phyloP scores from a whole-genome alignment of 108 stramenopile species.

The Nitzschia inconspicua region DNA sequence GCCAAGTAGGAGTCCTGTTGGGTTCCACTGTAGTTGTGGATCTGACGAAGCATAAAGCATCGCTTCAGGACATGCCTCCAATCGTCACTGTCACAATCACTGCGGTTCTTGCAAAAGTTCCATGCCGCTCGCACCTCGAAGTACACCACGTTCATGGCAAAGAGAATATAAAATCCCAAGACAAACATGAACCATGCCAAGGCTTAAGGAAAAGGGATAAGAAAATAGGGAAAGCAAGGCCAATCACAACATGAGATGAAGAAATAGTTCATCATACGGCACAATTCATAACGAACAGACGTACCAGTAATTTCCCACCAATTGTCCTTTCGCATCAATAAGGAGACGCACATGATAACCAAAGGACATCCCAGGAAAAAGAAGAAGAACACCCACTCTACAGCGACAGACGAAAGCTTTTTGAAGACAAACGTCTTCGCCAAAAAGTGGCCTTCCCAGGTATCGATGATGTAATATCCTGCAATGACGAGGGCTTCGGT shows the following conservation, averaged over 20 bases:
- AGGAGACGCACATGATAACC: slow-evolving; percentile 21
- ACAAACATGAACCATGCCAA: slow-evolving; percentile 43
- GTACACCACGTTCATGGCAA: slow-evolving; percentile 36
- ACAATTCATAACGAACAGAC: too few species aligned
- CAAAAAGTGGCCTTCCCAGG: slow-evolving; percentile 40
- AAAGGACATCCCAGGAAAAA: slow-evolving; percentile 55
- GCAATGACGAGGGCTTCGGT: slow-evolving; percentile 57
- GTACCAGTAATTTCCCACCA: slow-evolving; percentile 64
- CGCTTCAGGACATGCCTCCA: slow-evolving; percentile 15
- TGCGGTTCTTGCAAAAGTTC: background rate
- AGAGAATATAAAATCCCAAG: slow-evolving; percentile 26
- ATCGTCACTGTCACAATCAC: background rate
- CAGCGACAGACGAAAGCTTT: background rate
- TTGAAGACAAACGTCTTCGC: slow-evolving; percentile 27
- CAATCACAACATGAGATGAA: too few species aligned
- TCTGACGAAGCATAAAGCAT: slow-evolving; percentile 19
- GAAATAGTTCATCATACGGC: too few species aligned
- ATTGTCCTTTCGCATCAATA: slow-evolving; percentile 34
- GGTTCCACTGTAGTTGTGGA: slow-evolving; percentile 6
- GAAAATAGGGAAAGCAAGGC: too few species aligned
- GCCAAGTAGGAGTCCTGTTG: slow-evolving; percentile 4
- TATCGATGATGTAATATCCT: slow-evolving; percentile 44
- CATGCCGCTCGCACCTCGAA: slow-evolving; percentile 26
- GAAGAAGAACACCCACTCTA: slow-evolving; percentile 35
- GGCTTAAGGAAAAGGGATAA: too few species aligned